A percentile compares a stretch with the other conserved stretches of the same genome.
Evolutionary conservation across 768 basidiomycete species (phyloP).

Genomic region (Porphyrellus cyaneotinctus): DNA sequence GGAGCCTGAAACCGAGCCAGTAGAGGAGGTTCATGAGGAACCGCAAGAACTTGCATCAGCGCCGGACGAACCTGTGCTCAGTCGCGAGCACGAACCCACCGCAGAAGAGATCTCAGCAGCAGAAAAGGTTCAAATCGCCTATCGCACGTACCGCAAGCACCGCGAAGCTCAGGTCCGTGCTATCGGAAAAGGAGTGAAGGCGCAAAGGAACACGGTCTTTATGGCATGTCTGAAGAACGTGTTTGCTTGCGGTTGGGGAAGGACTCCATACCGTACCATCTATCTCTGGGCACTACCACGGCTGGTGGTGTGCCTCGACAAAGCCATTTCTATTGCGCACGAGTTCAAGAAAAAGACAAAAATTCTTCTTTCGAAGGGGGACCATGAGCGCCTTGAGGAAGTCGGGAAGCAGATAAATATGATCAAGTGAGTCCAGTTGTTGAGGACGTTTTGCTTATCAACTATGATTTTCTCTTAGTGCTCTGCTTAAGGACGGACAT

Average conservation of each 20-base stretch:
- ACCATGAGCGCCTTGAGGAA: conserved; percentile 36
- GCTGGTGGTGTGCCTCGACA: conserved; percentile 40
- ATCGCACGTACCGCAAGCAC: conserved; percentile 8
- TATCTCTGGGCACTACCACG: conserved; percentile 39
- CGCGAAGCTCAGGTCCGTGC: conserved; percentile 3
- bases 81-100: conserved; percentile 19
- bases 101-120: conserved; percentile 27
- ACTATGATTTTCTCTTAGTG: conserved; percentile 14
- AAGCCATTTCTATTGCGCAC: conserved; percentile 22
- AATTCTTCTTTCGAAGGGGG: conserved; percentile 23
- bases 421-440: conserved; percentile 29
- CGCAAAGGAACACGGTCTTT: conserved; percentile 26
- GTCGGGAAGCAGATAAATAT: conserved; percentile 27
- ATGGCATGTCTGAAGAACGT: conserved; percentile 26
- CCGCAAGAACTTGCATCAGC: conserved; percentile 6
- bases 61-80: conserved; percentile 11
- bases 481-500: conserved; percentile 23
- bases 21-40: conserved; percentile 12
- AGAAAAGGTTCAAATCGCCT: conserved; percentile 17
- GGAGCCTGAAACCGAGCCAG: background rate
- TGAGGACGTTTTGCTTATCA: background rate
- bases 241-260: conserved; percentile 26
- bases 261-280: conserved; percentile 32
- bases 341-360: conserved; percentile 33
- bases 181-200: conserved; percentile 16